Conservation (phyloP, 2,329 filamentous ascomycete species). For the Cercospora brassicicola region DNA sequence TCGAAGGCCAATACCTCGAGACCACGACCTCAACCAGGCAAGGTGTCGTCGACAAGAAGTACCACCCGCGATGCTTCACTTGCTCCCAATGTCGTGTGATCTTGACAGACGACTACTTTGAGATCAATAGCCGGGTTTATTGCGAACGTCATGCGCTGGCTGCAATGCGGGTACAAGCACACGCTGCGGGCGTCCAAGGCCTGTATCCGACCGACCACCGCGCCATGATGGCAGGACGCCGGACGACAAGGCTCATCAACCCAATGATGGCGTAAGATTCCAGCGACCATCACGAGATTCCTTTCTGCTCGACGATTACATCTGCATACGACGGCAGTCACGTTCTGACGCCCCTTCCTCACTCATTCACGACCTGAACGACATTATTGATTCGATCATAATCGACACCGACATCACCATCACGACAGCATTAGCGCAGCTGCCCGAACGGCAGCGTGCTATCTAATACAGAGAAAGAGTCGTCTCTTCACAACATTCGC, state of each 20-base stretch:
- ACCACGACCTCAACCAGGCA: slow-evolving; percentile 50
- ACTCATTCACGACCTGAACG: not conserved
- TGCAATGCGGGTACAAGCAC: slow-evolving; percentile 36
- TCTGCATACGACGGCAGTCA: not conserved
- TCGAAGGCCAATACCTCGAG: slow-evolving; percentile 91
- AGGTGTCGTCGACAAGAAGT: slow-evolving; percentile 67
- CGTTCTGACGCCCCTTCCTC: not conserved
- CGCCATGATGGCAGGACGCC: slow-evolving; percentile 35
- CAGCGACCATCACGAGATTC: not conserved
- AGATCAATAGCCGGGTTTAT: slow-evolving; percentile 75
- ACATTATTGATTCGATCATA: not conserved
- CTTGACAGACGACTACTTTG: slow-evolving; percentile 84
- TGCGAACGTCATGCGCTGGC: slow-evolving; percentile 82
- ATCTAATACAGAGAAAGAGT: not conserved
- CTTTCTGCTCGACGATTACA: not conserved
- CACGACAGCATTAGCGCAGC: slow-evolving; percentile 1
- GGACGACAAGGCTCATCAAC: slow-evolving; percentile 40
- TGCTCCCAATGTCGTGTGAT: slow-evolving; percentile 75
- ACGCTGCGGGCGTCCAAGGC: slow-evolving; percentile 18
- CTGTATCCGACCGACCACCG: slow-evolving; percentile 25
- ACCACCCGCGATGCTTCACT: slow-evolving; percentile 82
- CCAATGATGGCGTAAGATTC: slow-evolving; percentile 33
- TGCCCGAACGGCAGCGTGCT: not conserved
- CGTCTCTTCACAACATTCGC: not conserved
- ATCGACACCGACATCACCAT: not conserved